Base-by-base conservation (phyloP, 768 basidiomycete genomes). In the Pulveroboletus sp. region DNA sequence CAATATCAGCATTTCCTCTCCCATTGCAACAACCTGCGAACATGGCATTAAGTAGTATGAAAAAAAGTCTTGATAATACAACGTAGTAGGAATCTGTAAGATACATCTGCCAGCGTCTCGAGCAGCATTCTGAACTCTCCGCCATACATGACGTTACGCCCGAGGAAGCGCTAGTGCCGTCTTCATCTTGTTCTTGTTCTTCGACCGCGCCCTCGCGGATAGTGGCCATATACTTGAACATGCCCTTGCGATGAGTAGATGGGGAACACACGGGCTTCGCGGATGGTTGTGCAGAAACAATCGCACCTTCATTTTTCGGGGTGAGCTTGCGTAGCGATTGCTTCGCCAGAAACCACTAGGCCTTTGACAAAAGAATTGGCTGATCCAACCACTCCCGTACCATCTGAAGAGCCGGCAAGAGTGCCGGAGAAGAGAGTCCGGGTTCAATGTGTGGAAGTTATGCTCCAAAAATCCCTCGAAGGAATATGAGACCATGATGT, bases 401-500 rank as follows among this genome's bases (percentile, higher is more conserved):
- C 76, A 47, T 81, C 79, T 11, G 57, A 51, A 2, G 57, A 50
- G 7, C 50, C 53, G 1, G 50, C 25, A n/a, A 45, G 53, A 7
- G 75, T 73, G 2, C 93, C 93, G 20, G 92, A 79, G 12, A 98
- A 76, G 14, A 99, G 78, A 97, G 59, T 97, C 94, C 0, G 93
- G 89, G 55, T 92, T 94, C 42, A 97, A 78, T 2, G 87, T 83
- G 53, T 95, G 93, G 32, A 90, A 73, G 62, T 98, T 94, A 37
- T 86, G 78, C 56, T 91, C 87, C 24, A 98, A 76, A 77, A 97
- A 97, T 34, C 80, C 79, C 56, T 97, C 93, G 2, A 90, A 77
- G 1, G 90, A 92, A 64, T 99, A 99, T 0, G 89, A 88, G 13
- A 98, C 94, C 87, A 97, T 91, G 67, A 98, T 97, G 60, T 95